These are phyloP conservation scores for Chaetomiaceae sp. DNA, from an alignment of 2,329 filamentous ascomycete genomes.

Conservation along the genomic window DNA sequence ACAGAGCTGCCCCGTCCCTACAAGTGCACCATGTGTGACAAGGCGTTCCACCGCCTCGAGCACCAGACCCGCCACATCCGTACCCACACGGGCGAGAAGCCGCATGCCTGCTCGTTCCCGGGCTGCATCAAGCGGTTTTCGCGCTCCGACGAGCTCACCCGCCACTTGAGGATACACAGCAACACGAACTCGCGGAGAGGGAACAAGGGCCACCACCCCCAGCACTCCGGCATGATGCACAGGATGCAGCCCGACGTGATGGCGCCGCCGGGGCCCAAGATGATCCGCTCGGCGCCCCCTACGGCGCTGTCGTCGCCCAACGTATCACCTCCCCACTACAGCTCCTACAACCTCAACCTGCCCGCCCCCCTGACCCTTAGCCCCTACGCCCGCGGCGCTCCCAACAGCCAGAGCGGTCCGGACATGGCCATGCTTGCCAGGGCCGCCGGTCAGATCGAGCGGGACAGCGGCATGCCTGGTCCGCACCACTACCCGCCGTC, in stretches of 20 bases:
- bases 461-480: constrained; percentile 46
- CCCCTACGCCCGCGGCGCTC: constrained; percentile 43
- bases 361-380: constrained; percentile 44
- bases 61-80: constrained; percentile 89
- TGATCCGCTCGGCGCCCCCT: constrained; percentile 81
- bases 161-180: constrained; percentile 97
- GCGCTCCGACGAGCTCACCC: constrained; percentile 90
- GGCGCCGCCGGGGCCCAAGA: constrained; percentile 69
- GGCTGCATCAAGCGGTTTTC: constrained; percentile 97
- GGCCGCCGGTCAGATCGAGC: constrained; percentile 57
- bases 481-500: constrained; percentile 41
- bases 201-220: constrained; percentile 65
- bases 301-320: constrained; percentile 90
- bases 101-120: constrained; percentile 90
- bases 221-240: constrained; percentile 40
- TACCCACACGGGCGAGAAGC: constrained; percentile 97
- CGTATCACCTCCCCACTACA: constrained; percentile 90
- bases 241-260: constrained; percentile 61
- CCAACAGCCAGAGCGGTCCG: constrained; percentile 38
- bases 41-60: constrained; percentile 96
- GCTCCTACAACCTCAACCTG: constrained; percentile 49
- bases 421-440: constrained; percentile 59
- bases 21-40: constrained; percentile 97
- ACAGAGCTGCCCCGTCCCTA: constrained; percentile 87
- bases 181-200: constrained; percentile 94